Evolutionary conservation across 2,329 filamentous ascomycete genomes (phyloP).

Genomic region (Clonostachys sp.): DNA sequence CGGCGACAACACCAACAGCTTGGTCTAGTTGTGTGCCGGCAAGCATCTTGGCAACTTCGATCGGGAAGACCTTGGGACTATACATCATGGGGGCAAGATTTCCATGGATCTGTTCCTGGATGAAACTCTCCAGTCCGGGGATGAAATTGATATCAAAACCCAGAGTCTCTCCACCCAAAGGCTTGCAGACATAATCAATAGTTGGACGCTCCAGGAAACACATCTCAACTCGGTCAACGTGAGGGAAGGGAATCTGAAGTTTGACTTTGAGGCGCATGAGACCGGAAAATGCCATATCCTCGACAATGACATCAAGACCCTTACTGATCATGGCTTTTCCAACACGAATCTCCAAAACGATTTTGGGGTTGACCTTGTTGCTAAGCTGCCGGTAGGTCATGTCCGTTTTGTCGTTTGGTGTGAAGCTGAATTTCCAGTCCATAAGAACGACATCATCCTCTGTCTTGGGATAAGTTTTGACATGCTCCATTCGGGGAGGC

Average conservation of each 20-base stretch:
- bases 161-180: constrained; percentile 88
- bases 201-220: constrained; percentile 85
- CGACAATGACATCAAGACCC: constrained; percentile 93
- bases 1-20: constrained; percentile 87
- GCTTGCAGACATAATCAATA: constrained; percentile 98
- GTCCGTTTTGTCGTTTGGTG: constrained; percentile 87
- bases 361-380: constrained; percentile 95
- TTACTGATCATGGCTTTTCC: constrained; percentile 98
- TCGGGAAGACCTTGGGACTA: constrained; percentile 92
- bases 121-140: constrained; percentile 88
- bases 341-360: constrained; percentile 89
- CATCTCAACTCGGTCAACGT: constrained; percentile 91
- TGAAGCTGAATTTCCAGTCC: constrained; percentile 99
- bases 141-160: constrained; percentile 99
- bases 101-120: constrained; percentile 92
- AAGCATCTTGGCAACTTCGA: constrained; percentile 97
- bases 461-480: constrained; percentile 95
- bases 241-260: constrained; percentile 91
- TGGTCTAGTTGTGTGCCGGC: constrained; percentile 91
- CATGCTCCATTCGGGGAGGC: constrained; percentile 91
- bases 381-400: constrained; percentile 86
- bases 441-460: constrained; percentile 95
- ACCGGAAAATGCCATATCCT: constrained; percentile 94
- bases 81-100: constrained; percentile 98
- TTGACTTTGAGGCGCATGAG: constrained; percentile 98